Evolutionary conservation across 257 asterid species (phyloP), one percentile per base, ranked within the genome.

Genomic region (Anisodus acutangulus): DNA sequence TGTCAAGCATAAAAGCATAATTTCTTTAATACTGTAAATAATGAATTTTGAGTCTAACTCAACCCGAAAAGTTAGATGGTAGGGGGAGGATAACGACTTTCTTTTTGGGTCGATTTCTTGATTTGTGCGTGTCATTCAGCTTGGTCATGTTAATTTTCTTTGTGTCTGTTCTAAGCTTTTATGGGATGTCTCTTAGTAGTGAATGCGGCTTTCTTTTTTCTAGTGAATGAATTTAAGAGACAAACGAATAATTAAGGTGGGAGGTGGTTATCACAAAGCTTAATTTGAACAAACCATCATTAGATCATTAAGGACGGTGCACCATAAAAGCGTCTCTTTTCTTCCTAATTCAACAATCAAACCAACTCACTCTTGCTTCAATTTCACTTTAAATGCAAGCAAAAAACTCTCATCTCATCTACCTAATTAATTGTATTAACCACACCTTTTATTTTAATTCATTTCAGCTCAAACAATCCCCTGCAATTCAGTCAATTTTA

Each of bases 331-430:
- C 62, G 12, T 51, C 81, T 13, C 7, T 76, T 1, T 76, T 26
- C 58, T 49, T 53, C 81, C 49, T 78, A 78, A 78, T 26, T 76
- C 49, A 78, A 78, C 63, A 51, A 78, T 35, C 72, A 60, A 39
- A 63, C 51, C 43, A 49, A 26, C 71, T 63, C n/a, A 26, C 57
- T 81, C 37, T 47, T 69, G 62, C 82, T 76, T 83, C 86, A 81
- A 83, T 83, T 35, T 86, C 69, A 82, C 91, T 91, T 88, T 87
- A 51, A 87, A 85, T 88, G 87, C 86, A 90, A 91, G 92, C 89
- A 85, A 88, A 84, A 83, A 78, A 68, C 68, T 66, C 54, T 70
- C 80, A 47, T 45, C 39, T 68, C 78, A 81, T 76, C 79, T 22
- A 81, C 86, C 87, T 68, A 86, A 85, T 91, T 80, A 91, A 82